Percentiles rank a stretch among this genome's conserved stretches.
phyloP scores from a whole-genome alignment of 768 basidiomycete genomes.

The Asterophora lycoperdoides region DNA sequence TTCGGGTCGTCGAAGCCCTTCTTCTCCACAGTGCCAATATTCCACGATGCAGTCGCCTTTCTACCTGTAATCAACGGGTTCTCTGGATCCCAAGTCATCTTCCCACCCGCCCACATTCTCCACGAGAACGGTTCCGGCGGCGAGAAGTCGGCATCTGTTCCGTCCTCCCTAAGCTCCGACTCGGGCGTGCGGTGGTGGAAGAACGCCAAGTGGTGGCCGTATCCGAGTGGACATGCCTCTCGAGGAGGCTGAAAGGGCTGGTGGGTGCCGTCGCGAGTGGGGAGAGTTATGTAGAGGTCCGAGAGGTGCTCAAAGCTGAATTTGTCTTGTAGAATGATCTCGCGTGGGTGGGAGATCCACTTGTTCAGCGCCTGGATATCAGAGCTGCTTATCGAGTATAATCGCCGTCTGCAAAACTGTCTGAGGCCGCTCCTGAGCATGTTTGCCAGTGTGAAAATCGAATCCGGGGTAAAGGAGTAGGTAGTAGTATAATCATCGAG shows the following conservation, averaged over 20 bases:
- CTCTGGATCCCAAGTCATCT: conserved; percentile 53
- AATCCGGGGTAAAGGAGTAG: no score
- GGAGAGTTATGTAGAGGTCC: conserved; percentile 66
- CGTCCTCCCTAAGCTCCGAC: conserved; percentile 53
- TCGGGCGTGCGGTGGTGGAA: conserved; percentile 68
- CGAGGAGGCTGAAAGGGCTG: conserved; percentile 39
- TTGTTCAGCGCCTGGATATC: conserved; percentile 35
- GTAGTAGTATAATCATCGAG: no score
- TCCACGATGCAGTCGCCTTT: conserved; percentile 43
- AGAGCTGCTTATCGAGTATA: conserved; percentile 11
- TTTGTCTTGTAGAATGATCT: conserved; percentile 43
- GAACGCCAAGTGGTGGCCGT: conserved; percentile 71
- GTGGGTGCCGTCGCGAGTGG: conserved; percentile 61
- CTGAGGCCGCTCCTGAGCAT: conserved; percentile 15
- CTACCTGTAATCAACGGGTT: conserved; percentile 51
- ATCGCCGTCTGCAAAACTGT: conserved; percentile 7
- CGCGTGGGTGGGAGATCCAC: conserved; percentile 51
- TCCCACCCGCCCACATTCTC: conserved; percentile 82
- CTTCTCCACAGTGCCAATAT: conserved; percentile 49
- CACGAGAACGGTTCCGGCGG: conserved; percentile 70
- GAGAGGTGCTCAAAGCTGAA: conserved; percentile 54
- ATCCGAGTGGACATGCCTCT: conserved; percentile 40
- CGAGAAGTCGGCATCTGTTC: conserved; percentile 67
- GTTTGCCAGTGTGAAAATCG: conserved; percentile 1
- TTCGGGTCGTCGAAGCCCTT: conserved; percentile 54